These are phyloP conservation scores for Zangia roseola DNA, from an alignment of 768 basidiomycete genomes.

Conservation along the genomic window DNA sequence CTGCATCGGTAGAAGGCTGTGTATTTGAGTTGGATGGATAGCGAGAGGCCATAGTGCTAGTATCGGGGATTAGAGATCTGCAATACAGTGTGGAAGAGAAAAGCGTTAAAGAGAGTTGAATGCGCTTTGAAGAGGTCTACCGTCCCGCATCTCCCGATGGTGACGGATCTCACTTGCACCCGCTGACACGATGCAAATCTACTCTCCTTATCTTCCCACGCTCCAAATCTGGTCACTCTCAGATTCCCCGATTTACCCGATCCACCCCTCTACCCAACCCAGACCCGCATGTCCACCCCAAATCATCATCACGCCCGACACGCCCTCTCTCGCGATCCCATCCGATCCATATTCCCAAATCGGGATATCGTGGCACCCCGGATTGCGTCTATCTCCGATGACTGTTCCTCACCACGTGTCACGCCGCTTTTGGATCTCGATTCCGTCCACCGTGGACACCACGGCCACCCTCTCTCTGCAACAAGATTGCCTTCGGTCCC, in stretches of 20 bases:
- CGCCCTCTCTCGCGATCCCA: constrained; percentile 13
- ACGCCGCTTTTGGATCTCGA: constrained; percentile 22
- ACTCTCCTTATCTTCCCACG: constrained; percentile 28
- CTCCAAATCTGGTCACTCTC: constrained; percentile 13
- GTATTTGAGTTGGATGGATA: constrained; percentile 30
- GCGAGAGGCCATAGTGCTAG: constrained; percentile 24
- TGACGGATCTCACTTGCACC: constrained; percentile 46
- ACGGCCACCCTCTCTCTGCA: constrained; percentile 26
- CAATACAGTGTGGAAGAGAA: too few relatives aligned
- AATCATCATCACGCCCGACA: constrained; percentile 22
- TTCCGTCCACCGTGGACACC: constrained; percentile 20
- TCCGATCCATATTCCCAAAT: constrained; percentile 20
- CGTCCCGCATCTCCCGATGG: constrained; percentile 64
- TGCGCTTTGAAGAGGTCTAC: constrained; percentile 33
- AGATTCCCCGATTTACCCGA: constrained; percentile 32
- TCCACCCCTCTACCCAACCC: constrained; percentile 31
- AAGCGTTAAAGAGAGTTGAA: not conserved
- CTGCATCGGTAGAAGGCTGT: constrained; percentile 38
- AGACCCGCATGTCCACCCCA: constrained; percentile 27
- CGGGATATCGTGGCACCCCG: constrained; percentile 28
- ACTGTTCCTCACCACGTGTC: constrained; percentile 21
- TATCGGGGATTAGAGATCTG: too few relatives aligned
- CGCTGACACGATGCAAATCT: constrained; percentile 34
- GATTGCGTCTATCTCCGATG: constrained; percentile 31
- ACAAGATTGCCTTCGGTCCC: constrained; percentile 25